phyloP scores from a whole-genome alignment of 2,329 filamentous ascomycete genomes.

The Aureobasidium pullulans region DNA sequence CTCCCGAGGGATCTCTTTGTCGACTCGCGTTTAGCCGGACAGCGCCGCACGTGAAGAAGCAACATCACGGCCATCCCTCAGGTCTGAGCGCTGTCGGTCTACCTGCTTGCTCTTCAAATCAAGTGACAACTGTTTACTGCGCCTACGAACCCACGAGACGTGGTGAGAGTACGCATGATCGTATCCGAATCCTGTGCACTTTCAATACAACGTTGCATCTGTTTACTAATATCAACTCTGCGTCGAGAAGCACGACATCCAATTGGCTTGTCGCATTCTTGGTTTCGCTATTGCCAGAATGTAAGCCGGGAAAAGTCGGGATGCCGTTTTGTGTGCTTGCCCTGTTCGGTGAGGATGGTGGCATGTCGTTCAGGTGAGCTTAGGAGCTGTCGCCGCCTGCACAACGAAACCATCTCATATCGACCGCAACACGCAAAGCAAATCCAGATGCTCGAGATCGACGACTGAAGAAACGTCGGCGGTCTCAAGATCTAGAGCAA shows the following conservation, averaged over 20 bases:
- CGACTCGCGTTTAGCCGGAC: slow-evolving; percentile 6
- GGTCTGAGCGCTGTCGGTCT: background rate
- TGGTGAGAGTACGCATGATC: background rate
- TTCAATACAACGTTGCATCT: slow-evolving; percentile 9
- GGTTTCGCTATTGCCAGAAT: background rate
- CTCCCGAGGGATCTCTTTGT: background rate
- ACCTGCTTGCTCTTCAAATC: background rate
- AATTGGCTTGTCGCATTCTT: background rate
- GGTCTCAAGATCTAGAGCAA: background rate
- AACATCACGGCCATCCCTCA: background rate
- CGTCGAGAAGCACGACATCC: background rate
- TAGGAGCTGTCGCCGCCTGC: background rate
- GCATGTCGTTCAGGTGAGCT: background rate
- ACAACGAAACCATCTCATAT: background rate
- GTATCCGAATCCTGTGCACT: background rate
- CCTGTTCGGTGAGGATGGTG: background rate
- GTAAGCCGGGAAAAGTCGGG: background rate
- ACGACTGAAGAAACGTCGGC: background rate
- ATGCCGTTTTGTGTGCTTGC: background rate
- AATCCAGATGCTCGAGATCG: background rate
- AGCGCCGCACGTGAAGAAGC: background rate
- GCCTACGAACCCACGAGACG: background rate
- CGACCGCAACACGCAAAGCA: background rate
- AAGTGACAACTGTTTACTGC: background rate
- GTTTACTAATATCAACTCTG: background rate